Conservation (phyloP, 2,329 filamentous ascomycete genomes). For the Lasiodiplodia hormozganensis region DNA sequence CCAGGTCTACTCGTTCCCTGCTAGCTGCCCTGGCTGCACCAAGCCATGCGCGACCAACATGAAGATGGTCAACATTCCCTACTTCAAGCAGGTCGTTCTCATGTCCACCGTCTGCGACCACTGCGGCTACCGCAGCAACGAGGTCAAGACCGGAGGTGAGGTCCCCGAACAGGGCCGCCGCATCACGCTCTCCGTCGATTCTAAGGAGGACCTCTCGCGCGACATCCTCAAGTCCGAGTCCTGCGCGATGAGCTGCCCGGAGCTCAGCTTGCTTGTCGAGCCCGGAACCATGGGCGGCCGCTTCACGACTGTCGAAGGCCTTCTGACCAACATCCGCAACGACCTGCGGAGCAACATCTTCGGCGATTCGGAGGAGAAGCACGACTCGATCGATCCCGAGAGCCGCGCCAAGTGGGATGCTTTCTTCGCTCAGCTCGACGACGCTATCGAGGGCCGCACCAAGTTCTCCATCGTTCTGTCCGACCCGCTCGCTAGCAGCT, state of each 20-base stretch:
- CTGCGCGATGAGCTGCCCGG: conserved; percentile 84
- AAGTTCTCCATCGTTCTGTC: conserved; percentile 83
- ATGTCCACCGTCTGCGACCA: conserved; percentile 93
- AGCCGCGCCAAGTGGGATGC: conserved; percentile 76
- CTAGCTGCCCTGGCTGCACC: conserved; percentile 89
- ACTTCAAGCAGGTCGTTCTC: conserved; percentile 96
- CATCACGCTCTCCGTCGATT: conserved; percentile 78
- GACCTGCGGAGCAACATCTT: conserved; percentile 91
- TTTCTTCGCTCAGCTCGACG: conserved; percentile 80
- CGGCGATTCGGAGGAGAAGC: conserved; percentile 54
- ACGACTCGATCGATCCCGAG: conserved; percentile 73
- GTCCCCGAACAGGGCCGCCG: conserved; percentile 85
- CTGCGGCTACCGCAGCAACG: conserved; percentile 94
- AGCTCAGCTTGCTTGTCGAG: conserved; percentile 86
- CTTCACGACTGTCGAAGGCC: conserved; percentile 95
- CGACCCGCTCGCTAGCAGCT: conserved; percentile 91
- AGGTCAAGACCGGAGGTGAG: conserved; percentile 96
- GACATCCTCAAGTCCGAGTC: conserved; percentile 98
- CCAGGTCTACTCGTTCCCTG: conserved; percentile 91
- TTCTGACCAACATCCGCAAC: conserved; percentile 89
- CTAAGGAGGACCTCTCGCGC: conserved; percentile 75
- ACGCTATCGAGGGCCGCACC: conserved; percentile 79
- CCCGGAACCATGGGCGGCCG: conserved; percentile 93
- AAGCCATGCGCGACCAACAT: conserved; percentile 89
- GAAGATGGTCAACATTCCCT: conserved; percentile 98